Evolutionary conservation across 352 stramenopile genomes (phyloP).

Genomic region (Phytophthora quininea): DNA sequence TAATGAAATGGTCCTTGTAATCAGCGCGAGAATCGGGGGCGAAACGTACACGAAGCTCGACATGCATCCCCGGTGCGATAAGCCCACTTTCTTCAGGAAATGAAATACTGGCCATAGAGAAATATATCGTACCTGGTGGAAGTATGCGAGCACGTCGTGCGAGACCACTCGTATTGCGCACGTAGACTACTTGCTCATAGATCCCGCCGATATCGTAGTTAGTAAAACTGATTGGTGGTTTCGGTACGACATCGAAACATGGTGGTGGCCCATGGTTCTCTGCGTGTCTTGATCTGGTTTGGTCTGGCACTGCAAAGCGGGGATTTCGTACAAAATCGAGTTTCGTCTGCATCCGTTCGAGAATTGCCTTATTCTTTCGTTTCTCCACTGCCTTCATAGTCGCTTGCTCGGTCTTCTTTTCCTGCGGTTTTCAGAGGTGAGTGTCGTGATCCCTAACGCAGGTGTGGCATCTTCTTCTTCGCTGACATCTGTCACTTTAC

Average conservation of each 20-base stretch:
- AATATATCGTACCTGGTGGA: constrained; percentile 65
- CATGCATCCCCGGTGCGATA: constrained; percentile 74
- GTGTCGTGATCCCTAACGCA: background rate
- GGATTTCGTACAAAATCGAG: constrained; percentile 79
- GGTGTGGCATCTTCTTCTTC: background rate
- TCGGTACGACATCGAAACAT: constrained; percentile 58
- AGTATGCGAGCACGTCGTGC: constrained; percentile 69
- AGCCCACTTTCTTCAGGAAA: constrained; percentile 65
- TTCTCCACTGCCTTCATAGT: constrained; percentile 60
- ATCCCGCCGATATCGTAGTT: constrained; percentile 76
- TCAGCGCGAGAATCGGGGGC: constrained; percentile 74
- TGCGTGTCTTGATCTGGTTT: background rate
- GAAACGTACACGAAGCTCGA: constrained; percentile 67
- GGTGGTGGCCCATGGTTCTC: background rate
- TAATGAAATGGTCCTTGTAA: constrained; percentile 66
- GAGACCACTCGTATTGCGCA: constrained; percentile 65
- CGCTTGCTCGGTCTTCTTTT: constrained; percentile 1
- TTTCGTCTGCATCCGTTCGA: constrained; percentile 80
- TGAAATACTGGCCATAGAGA: constrained; percentile 56
- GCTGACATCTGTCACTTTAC: too few species aligned
- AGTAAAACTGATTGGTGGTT: constrained; percentile 62
- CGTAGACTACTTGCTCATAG: constrained; percentile 73
- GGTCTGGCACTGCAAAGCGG: constrained; percentile 39
- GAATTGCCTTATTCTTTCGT: constrained; percentile 69
- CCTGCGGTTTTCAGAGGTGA: constrained; percentile 1